Conservation (phyloP, 2,329 filamentous ascomycete genomes). For the Gnomoniopsis sp. region DNA sequence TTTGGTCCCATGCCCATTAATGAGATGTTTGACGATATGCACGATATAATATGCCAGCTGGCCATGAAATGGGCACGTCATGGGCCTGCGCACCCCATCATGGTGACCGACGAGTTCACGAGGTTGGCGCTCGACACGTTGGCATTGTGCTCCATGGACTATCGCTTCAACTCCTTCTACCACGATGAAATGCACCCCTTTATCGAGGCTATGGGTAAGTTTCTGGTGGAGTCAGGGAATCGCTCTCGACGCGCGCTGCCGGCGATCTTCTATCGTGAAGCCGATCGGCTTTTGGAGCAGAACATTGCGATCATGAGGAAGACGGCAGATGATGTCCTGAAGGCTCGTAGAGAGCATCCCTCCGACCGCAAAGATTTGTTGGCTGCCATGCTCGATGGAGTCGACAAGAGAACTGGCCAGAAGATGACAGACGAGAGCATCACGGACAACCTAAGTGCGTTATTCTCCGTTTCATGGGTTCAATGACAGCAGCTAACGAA, state of each 20-base stretch:
- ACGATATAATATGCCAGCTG: conserved; percentile 43
- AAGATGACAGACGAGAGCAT: conserved; percentile 62
- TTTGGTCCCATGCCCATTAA: conserved; percentile 68
- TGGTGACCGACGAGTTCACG: conserved; percentile 65
- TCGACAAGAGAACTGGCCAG: conserved; percentile 64
- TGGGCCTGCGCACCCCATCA: conserved; percentile 55
- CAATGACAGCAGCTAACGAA: not conserved
- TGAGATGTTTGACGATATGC: conserved; percentile 59
- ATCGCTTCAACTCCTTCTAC: conserved; percentile 74
- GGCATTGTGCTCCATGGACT: conserved; percentile 68
- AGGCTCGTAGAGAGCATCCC: conserved; percentile 52
- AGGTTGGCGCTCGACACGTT: conserved; percentile 71
- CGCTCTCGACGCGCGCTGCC: conserved; percentile 46
- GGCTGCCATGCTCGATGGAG: conserved; percentile 65
- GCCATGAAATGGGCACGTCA: conserved; percentile 66
- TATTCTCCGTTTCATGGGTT: no score
- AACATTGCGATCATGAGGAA: conserved; percentile 55
- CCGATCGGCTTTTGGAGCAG: conserved; percentile 47
- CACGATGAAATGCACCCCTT: conserved; percentile 67
- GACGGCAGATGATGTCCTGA: conserved; percentile 57
- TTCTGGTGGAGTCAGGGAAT: conserved; percentile 54
- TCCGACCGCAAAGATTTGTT: conserved; percentile 63
- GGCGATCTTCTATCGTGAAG: conserved; percentile 45
- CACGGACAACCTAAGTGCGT: conserved; percentile 57
- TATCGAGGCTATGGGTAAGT: conserved; percentile 62